A percentile compares a stretch with the other conserved stretches of the same genome.
Evolutionary conservation across 371 early-diverging fungal species (phyloP).

Genomic region (Nosema granulosis): DNA sequence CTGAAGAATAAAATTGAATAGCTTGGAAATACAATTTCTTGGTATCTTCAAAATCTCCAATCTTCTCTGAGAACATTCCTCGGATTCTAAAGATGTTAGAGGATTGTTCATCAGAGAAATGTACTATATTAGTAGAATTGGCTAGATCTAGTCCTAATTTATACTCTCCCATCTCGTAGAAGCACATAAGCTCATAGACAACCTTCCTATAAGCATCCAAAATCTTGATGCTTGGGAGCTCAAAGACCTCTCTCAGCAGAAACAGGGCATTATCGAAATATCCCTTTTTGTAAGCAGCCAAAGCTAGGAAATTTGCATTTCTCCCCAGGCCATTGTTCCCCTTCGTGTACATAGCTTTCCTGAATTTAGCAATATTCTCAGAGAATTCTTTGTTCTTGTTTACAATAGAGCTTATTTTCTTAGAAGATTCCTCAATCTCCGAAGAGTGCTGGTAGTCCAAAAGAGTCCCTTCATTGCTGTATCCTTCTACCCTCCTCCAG

Average conservation of each 20-base stretch:
- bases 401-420: conserved; percentile 21
- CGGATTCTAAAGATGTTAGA: conserved; percentile 52
- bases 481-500: conserved; percentile 17
- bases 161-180: conserved; percentile 54
- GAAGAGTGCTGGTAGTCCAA: neutral
- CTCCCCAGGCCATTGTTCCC: conserved; percentile 61
- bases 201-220: conserved; percentile 62
- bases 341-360: conserved; percentile 41
- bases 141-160: conserved; percentile 56
- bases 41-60: conserved; percentile 47
- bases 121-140: conserved; percentile 57
- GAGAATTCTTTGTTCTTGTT: conserved; percentile 37
- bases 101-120: conserved; percentile 58
- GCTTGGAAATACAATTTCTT: conserved; percentile 59
- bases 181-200: conserved; percentile 57
- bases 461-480: neutral
- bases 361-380: conserved; percentile 19
- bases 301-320: conserved; percentile 52
- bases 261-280: conserved; percentile 50
- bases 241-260: conserved; percentile 55
- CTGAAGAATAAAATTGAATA: conserved; percentile 50
- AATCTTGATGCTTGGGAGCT: conserved; percentile 63
- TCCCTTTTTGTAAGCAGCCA: conserved; percentile 38
- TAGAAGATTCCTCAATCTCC: neutral
- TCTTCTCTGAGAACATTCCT: conserved; percentile 52